A percentile compares a stretch with the other conserved stretches of the same genome.
phyloP scores from a whole-genome alignment of 176 grass and related monocot species.

The Hordeum vulgare region MorexV3_pseudomolecules_assembly NC_058519.1:69112709-69113208 shows the following conservation, averaged over 20 bases:
- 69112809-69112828: slow-evolving; percentile 99
- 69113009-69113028: slow-evolving; percentile 95
- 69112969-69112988: slow-evolving; percentile 91
- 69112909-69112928: slow-evolving; percentile 98
- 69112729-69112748: slow-evolving; percentile 98
- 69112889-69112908: slow-evolving; percentile 94
- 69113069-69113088: neutral
- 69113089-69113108: slow-evolving; percentile 2
- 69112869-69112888: slow-evolving; percentile 97
- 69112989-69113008: slow-evolving; percentile 99
- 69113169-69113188: slow-evolving; percentile 96
- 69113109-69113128: slow-evolving; percentile 16
- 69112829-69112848: slow-evolving; percentile 98
- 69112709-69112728: slow-evolving; percentile 1
- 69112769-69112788: slow-evolving; percentile 97
- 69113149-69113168: slow-evolving; percentile 68
- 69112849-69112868: slow-evolving; percentile 93
- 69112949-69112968: slow-evolving; percentile 85
- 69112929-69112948: slow-evolving; percentile 96
- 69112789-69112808: slow-evolving; percentile 86
- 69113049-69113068: neutral
- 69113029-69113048: slow-evolving; percentile 41
- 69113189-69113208: slow-evolving; percentile 90
- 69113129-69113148: slow-evolving; percentile 88
- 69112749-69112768: slow-evolving; percentile 99